Percentiles rank a stretch among this genome's conserved stretches.
Evolutionary conservation across 2,329 filamentous ascomycete genomes (phyloP).

Genomic region (Alternaria metachromatica): DNA sequence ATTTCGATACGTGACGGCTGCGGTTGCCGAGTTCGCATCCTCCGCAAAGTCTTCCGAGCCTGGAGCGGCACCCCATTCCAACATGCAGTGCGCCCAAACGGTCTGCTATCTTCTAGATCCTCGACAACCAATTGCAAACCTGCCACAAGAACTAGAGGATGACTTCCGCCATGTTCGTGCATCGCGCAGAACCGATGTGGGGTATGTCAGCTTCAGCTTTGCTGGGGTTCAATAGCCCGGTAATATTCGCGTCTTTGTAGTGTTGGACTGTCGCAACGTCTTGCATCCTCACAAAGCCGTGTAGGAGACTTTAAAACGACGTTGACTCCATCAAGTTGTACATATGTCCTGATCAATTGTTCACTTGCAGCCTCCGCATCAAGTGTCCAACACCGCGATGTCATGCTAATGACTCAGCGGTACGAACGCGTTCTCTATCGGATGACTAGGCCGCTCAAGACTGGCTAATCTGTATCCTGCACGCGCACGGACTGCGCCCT

Average conservation of each 20-base stretch:
- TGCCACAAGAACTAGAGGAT: slow-evolving; percentile 4
- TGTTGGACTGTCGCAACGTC: neutral
- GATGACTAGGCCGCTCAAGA: slow-evolving; percentile 6
- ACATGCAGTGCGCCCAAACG: neutral
- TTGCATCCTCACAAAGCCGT: neutral
- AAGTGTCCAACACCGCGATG: neutral
- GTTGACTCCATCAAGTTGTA: neutral
- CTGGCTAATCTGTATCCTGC: slow-evolving; percentile 18
- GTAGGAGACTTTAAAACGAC: neutral
- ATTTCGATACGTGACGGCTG: slow-evolving; percentile 2
- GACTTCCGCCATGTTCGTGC: slow-evolving; percentile 1
- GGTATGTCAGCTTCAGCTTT: slow-evolving; percentile 26
- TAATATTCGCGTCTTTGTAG: neutral
- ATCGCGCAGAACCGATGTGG: slow-evolving; percentile 16
- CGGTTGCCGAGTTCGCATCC: slow-evolving; percentile 9
- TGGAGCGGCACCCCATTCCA: slow-evolving; percentile 5
- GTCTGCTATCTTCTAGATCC: slow-evolving; percentile 11
- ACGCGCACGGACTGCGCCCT: slow-evolving; percentile 27
- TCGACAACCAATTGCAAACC: slow-evolving; percentile 8
- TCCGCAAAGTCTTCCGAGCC: slow-evolving; percentile 3
- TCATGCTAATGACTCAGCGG: slow-evolving; percentile 15
- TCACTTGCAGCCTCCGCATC: neutral
- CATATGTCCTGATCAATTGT: no score
- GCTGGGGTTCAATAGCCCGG: slow-evolving; percentile 2
- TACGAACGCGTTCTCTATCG: slow-evolving; percentile 6